A percentile compares a stretch with the other conserved stretches of the same genome.
Conservation (phyloP, 2,329 filamentous ascomycete genomes). For the Ophiostoma montium region DNA sequence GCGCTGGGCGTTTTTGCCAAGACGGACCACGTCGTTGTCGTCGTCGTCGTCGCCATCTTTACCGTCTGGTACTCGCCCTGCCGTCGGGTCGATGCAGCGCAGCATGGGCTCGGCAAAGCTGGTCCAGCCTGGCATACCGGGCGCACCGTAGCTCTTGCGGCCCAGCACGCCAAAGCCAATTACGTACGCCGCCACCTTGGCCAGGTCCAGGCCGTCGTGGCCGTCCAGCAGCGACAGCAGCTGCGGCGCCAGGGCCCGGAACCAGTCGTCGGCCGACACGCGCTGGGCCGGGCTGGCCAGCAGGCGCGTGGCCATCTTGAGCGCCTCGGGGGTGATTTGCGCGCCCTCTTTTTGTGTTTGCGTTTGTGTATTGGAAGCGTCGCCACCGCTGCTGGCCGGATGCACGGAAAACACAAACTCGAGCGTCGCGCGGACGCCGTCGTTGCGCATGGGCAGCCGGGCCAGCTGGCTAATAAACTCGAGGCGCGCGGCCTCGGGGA, state of each 20-base stretch:
- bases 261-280: conserved; percentile 44
- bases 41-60: conserved; percentile 10
- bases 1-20: conserved; percentile 22
- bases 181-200: conserved; percentile 44
- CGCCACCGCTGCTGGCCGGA: conserved; percentile 32
- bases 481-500: conserved; percentile 45
- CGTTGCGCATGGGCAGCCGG: conserved; percentile 42
- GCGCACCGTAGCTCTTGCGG: conserved; percentile 47
- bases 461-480: conserved; percentile 44
- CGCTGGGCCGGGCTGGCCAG: conserved; percentile 44
- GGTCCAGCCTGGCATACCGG: conserved; percentile 48
- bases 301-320: conserved; percentile 47
- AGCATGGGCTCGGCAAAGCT: conserved; percentile 46
- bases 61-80: background rate
- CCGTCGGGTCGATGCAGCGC: conserved; percentile 32
- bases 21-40: conserved; percentile 33
- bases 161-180: conserved; percentile 55
- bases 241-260: conserved; percentile 44
- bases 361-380: conserved; percentile 20
- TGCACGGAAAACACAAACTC: conserved; percentile 61
- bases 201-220: conserved; percentile 39
- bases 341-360: conserved; percentile 41
- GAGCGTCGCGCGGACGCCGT: conserved; percentile 52
- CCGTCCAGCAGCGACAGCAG: conserved; percentile 49
- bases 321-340: conserved; percentile 53